A percentile compares a stretch with the other conserved stretches of the same genome.
These are phyloP conservation scores for Cephaloascus albidus DNA, from an alignment of 805 yeast species.

Conservation along the genomic window DNA sequence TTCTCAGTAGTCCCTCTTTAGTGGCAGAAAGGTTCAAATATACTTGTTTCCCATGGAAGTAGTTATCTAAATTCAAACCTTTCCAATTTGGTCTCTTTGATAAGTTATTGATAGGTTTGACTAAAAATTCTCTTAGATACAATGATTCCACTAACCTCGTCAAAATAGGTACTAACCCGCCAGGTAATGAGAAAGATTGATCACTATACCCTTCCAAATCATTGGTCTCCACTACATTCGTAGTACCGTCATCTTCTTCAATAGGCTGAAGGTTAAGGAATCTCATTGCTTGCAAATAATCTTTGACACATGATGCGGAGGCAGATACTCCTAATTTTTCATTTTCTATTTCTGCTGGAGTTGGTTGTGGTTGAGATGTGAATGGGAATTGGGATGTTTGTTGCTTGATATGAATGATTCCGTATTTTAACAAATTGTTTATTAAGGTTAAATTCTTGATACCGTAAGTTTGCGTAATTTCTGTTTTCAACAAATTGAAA, in stretches of 20 bases:
- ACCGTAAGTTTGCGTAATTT: conserved; percentile 59
- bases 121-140: conserved; percentile 45
- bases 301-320: conserved; percentile 19
- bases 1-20: too few species aligned
- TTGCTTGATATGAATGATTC: conserved; percentile 30
- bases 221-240: conserved; percentile 7
- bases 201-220: conserved; percentile 30
- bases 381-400: conserved; percentile 2
- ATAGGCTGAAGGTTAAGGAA: conserved; percentile 42
- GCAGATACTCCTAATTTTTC: conserved; percentile 9
- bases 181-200: conserved; percentile 65
- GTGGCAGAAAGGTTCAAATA: conserved; percentile 24
- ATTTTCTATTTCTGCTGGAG: not conserved
- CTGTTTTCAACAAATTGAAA: conserved; percentile 41
- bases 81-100: conserved; percentile 35
- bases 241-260: conserved; percentile 10
- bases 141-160: conserved; percentile 62
- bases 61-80: conserved; percentile 25
- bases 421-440: conserved; percentile 37
- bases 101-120: conserved; percentile 24
- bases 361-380: not conserved
- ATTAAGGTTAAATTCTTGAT: conserved; percentile 37
- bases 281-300: conserved; percentile 19
- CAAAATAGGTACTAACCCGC: conserved; percentile 65
- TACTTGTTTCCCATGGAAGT: conserved; percentile 29